phyloP scores from a whole-genome alignment of 2,329 filamentous ascomycete species.

The Penicillium sp. region DNA sequence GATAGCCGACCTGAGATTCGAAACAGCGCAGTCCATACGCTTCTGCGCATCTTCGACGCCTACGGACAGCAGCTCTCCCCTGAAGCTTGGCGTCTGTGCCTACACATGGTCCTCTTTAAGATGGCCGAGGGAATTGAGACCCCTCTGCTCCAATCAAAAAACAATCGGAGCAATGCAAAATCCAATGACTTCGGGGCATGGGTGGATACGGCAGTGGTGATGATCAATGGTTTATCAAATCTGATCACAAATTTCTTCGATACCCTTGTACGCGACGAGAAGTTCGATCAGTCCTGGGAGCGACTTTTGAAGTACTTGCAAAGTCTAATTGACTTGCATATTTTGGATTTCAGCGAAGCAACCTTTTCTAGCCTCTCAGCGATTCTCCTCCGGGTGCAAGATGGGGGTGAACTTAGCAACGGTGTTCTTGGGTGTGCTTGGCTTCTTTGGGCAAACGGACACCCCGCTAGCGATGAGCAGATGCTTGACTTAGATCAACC shows the following conservation, averaged over 20 bases:
- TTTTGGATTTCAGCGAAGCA: constrained; percentile 70
- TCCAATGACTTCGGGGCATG: constrained; percentile 53
- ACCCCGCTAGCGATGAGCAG: constrained; percentile 53
- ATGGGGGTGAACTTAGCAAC: constrained; percentile 43
- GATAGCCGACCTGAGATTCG: constrained; percentile 41
- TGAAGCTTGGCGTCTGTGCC: constrained; percentile 78
- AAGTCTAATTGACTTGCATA: constrained; percentile 58
- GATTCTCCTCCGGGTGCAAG: constrained; percentile 53
- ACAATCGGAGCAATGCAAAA: constrained; percentile 19
- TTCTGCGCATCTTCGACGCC: constrained; percentile 87
- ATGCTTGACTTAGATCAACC: constrained; percentile 50
- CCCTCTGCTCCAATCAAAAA: constrained; percentile 35
- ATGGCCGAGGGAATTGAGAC: constrained; percentile 69
- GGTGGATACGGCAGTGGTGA: constrained; percentile 72
- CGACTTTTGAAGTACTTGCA: constrained; percentile 69
- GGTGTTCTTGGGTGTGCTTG: constrained; percentile 62
- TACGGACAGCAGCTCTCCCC: constrained; percentile 77
- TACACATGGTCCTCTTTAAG: constrained; percentile 76
- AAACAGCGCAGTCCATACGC: constrained; percentile 76
- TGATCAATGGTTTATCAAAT: constrained; percentile 69
- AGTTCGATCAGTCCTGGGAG: constrained; percentile 72
- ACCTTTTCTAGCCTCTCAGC: constrained; percentile 66
- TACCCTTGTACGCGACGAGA: constrained; percentile 62
- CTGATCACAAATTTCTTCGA: constrained; percentile 75
- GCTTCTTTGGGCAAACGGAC: constrained; percentile 66